Conservation (phyloP, 208 protist species). For the Leishmania tropica region DNA sequence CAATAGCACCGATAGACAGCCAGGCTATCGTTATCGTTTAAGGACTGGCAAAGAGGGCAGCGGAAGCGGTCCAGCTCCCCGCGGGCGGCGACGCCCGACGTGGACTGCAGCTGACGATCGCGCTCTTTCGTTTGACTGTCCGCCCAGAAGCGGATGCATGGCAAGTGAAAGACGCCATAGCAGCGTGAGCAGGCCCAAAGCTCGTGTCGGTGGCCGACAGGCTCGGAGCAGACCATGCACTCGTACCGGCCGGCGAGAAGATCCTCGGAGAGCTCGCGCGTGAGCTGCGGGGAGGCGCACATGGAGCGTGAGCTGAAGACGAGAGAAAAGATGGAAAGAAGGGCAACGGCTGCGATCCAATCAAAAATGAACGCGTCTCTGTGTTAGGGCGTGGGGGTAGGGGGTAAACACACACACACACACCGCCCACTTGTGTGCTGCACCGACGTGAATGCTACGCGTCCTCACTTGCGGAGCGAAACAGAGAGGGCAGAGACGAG, state of each 20-base stretch:
- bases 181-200: conserved; percentile 73
- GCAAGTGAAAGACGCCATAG: conserved; percentile 77
- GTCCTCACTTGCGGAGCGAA: neutral
- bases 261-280: conserved; percentile 47
- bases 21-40: conserved; percentile 24
- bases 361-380: neutral
- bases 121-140: conserved; percentile 51
- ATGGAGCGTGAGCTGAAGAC: neutral
- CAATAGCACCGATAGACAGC: conserved; percentile 75
- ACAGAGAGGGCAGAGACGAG: neutral
- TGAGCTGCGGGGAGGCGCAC: conserved; percentile 34
- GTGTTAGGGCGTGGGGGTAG: neutral
- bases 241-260: conserved; percentile 60
- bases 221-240: conserved; percentile 75
- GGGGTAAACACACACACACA: neutral
- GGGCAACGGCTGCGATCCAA: neutral
- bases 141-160: conserved; percentile 68
- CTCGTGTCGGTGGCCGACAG: conserved; percentile 42
- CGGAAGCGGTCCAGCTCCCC: conserved; percentile 49
- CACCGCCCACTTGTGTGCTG: neutral
- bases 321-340: neutral
- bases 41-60: conserved; percentile 74
- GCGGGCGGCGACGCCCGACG: conserved; percentile 17
- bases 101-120: conserved; percentile 35
- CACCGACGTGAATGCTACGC: neutral